phyloP scores from a whole-genome alignment of 2,329 filamentous ascomycete species.

The Fusarium clavum region DNA sequence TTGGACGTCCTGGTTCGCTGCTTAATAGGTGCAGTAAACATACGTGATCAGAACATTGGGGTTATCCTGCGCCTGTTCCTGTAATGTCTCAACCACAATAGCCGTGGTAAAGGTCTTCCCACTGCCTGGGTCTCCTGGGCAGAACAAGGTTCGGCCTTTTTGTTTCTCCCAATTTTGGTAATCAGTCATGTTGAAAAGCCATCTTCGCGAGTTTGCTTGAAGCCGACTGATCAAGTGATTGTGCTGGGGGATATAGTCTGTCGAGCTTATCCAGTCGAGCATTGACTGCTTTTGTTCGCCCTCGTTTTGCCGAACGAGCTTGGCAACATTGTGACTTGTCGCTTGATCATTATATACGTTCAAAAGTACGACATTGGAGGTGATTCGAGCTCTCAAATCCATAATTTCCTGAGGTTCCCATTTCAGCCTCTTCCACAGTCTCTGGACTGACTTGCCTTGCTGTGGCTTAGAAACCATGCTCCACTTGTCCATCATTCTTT shows the following conservation, averaged over 20 bases:
- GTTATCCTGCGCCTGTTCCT: not conserved
- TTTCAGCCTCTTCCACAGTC: not conserved
- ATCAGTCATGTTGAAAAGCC: rapidly evolving
- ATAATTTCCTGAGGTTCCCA: not conserved
- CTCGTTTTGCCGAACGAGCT: not conserved
- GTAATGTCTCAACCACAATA: not conserved
- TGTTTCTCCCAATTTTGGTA: not conserved
- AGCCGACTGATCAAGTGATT: not conserved
- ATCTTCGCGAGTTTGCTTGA: rapidly evolving
- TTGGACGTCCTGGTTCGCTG: not conserved
- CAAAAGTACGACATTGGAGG: rapidly evolving
- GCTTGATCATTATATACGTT: not conserved
- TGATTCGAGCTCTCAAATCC: rapidly evolving
- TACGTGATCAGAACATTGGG: rapidly evolving
- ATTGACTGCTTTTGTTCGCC: not conserved
- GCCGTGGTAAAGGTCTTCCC: not conserved
- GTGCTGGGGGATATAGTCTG: not conserved
- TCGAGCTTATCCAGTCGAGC: not conserved
- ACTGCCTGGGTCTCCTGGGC: not conserved
- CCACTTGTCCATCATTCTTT: rapidly evolving
- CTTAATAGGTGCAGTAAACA: rapidly evolving
- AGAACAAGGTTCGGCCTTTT: not conserved
- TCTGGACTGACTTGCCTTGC: not conserved
- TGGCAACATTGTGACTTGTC: not conserved
- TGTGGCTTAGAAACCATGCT: rapidly evolving